Evolutionary conservation across 208 protist species (phyloP).

Genomic region (Leishmania turanica): DNA sequence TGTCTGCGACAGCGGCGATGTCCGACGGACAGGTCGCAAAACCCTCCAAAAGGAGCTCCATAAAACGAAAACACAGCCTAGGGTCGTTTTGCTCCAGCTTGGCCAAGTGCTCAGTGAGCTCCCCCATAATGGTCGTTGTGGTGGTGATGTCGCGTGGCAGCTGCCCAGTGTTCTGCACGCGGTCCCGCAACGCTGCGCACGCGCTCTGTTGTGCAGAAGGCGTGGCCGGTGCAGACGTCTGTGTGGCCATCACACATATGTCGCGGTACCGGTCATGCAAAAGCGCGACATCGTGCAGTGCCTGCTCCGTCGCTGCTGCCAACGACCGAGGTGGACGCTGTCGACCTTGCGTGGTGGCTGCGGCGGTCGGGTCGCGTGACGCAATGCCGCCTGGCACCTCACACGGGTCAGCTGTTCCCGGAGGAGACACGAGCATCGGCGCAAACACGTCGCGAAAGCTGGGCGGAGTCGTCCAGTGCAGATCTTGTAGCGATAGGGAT

Average conservation of each 20-base stretch:
- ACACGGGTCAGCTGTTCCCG: neutral
- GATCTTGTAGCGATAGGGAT: neutral
- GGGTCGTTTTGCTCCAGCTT: slow-evolving; percentile 17
- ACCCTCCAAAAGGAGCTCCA: slow-evolving; percentile 30
- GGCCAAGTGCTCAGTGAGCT: slow-evolving; percentile 23
- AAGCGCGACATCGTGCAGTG: slow-evolving; percentile 15
- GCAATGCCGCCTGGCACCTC: neutral
- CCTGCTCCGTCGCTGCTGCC: slow-evolving; percentile 7
- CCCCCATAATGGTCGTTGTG: slow-evolving; percentile 9
- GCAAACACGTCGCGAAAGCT: slow-evolving; percentile 2
- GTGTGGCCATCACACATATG: neutral
- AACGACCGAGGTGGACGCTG: neutral
- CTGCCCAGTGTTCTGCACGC: slow-evolving; percentile 15
- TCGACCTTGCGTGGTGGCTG: too few species aligned
- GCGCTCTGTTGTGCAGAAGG: neutral
- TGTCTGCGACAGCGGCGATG: slow-evolving; percentile 14
- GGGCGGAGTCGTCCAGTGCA: slow-evolving; percentile 2
- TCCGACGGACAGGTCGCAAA: slow-evolving; percentile 13
- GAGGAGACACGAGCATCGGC: neutral
- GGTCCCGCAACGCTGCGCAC: neutral
- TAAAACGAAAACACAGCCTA: slow-evolving; percentile 10
- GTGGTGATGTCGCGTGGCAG: slow-evolving; percentile 19
- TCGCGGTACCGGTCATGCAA: slow-evolving; percentile 6
- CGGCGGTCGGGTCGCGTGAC: neutral
- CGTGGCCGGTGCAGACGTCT: neutral